Conservation (phyloP, 2,329 filamentous ascomycete species). For the Calonectria montana region DNA sequence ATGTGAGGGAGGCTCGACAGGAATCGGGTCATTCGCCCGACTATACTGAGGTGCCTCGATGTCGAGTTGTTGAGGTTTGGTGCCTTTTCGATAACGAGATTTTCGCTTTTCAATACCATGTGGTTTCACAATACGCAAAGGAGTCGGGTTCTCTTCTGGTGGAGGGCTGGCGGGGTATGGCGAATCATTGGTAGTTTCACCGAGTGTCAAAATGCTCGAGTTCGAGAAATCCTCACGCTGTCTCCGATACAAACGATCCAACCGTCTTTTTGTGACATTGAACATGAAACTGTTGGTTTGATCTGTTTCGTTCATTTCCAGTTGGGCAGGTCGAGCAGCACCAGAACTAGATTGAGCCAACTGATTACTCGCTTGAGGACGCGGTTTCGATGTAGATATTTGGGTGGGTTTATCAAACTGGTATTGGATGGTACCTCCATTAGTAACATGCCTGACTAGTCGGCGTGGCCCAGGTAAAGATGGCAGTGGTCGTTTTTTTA, state of each 20-base stretch:
- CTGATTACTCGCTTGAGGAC: slow-evolving; percentile 6
- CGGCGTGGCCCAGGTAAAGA: slow-evolving; percentile 33
- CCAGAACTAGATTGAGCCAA: slow-evolving; percentile 30
- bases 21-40: slow-evolving; percentile 65
- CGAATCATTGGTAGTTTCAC: slow-evolving; percentile 25
- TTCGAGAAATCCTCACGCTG: slow-evolving; percentile 43
- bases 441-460: slow-evolving; percentile 45
- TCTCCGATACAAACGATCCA: slow-evolving; percentile 66
- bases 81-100: slow-evolving; percentile 57
- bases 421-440: slow-evolving; percentile 44
- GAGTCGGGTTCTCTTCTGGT: slow-evolving; percentile 37
- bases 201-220: slow-evolving; percentile 31
- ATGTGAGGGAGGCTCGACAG: slow-evolving; percentile 13
- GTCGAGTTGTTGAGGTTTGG: slow-evolving; percentile 58
- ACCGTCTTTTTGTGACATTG: slow-evolving; percentile 60
- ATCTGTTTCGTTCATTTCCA: slow-evolving; percentile 60
- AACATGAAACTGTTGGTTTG: slow-evolving; percentile 55
- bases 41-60: slow-evolving; percentile 63
- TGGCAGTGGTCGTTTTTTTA: background rate
- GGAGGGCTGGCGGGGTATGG: slow-evolving; percentile 35
- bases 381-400: slow-evolving; percentile 3
- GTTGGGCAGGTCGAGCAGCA: slow-evolving; percentile 61
- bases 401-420: slow-evolving; percentile 10
- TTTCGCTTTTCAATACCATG: slow-evolving; percentile 23
- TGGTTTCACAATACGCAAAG: slow-evolving; percentile 31